Evolutionary conservation across 140 eudicot genomes (phyloP).

Genomic region (Bidens hawaiensis): DNA sequence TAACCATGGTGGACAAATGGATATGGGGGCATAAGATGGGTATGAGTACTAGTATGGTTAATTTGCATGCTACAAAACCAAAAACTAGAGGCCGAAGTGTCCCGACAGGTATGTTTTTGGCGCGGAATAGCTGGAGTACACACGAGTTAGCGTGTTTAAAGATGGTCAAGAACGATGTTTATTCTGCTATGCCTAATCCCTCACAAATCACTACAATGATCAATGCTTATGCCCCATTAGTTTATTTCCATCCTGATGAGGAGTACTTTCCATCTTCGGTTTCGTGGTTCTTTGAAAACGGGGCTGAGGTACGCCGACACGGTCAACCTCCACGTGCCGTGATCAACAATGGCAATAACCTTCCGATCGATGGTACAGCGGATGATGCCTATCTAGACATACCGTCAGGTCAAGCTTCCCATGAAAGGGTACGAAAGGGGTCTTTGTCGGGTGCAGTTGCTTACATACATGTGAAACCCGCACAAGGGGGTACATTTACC

Average conservation of each 20-base stretch:
- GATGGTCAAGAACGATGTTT: slow-evolving; percentile 12
- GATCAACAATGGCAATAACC: slow-evolving; percentile 9
- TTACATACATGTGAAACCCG: too few relatives aligned
- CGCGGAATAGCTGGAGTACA: not conserved
- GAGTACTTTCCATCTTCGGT: too few relatives aligned
- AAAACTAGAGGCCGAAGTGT: slow-evolving; percentile 23
- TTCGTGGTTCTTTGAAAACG: slow-evolving; percentile 19
- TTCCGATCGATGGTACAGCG: not conserved
- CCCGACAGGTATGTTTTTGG: slow-evolving; percentile 30
- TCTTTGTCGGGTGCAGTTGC: slow-evolving; percentile 2
- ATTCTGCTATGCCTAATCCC: slow-evolving; percentile 35
- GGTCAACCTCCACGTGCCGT: not conserved
- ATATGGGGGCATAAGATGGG: too few relatives aligned
- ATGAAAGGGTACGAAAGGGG: slow-evolving; percentile 15
- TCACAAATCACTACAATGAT: slow-evolving; percentile 19
- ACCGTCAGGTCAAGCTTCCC: not conserved
- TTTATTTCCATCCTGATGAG: too few relatives aligned
- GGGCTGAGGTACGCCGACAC: slow-evolving; percentile 10
- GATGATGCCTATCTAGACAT: slow-evolving; percentile 23
- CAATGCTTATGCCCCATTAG: slow-evolving; percentile 13
- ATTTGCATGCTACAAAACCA: slow-evolving; percentile 23
- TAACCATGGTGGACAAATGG: too few relatives aligned
- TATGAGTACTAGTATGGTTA: slow-evolving; percentile 36
- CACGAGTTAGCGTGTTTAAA: slow-evolving; percentile 32
- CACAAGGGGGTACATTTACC: slow-evolving; percentile 11